A percentile compares a stretch with the other conserved stretches of the same genome.
Evolutionary conservation across 768 basidiomycete species (phyloP).

Genomic region (Serendipita sp.): DNA sequence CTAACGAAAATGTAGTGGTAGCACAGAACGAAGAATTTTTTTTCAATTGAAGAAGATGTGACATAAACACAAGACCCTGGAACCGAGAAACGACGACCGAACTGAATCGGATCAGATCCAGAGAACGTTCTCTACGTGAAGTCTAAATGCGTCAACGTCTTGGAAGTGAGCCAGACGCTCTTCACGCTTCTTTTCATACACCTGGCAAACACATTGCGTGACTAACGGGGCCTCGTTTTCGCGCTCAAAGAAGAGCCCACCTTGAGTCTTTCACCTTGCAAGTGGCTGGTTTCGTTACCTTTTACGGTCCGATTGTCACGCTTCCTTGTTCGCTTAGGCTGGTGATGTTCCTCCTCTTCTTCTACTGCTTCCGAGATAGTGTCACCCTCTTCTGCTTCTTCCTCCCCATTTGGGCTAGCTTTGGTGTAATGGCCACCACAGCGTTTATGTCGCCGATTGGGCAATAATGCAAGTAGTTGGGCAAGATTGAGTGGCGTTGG

Average conservation of each 20-base stretch:
- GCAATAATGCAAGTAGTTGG: no score
- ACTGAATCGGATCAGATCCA: neutral
- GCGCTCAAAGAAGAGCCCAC: neutral
- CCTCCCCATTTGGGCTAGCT: no score
- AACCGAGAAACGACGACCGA: neutral
- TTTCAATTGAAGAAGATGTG: neutral
- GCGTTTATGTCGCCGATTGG: no score
- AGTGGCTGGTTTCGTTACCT: neutral
- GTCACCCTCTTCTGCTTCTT: no score
- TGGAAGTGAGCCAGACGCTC: neutral
- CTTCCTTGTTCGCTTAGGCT: no score
- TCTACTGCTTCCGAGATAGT: no score
- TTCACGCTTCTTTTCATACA: neutral
- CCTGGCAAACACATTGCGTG: neutral
- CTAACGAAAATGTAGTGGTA: neutral
- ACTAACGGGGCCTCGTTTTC: neutral
- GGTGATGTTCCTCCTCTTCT: no score
- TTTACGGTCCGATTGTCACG: neutral
- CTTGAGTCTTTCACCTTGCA: neutral
- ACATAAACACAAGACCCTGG: neutral
- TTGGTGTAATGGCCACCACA: no score
- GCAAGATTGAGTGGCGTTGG: no score
- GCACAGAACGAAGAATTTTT: neutral
- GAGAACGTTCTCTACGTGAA: neutral
- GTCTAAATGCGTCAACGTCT: neutral